Evolutionary conservation across 352 stramenopile genomes (phyloP).

Genomic region (Pythium plurisporium): DNA sequence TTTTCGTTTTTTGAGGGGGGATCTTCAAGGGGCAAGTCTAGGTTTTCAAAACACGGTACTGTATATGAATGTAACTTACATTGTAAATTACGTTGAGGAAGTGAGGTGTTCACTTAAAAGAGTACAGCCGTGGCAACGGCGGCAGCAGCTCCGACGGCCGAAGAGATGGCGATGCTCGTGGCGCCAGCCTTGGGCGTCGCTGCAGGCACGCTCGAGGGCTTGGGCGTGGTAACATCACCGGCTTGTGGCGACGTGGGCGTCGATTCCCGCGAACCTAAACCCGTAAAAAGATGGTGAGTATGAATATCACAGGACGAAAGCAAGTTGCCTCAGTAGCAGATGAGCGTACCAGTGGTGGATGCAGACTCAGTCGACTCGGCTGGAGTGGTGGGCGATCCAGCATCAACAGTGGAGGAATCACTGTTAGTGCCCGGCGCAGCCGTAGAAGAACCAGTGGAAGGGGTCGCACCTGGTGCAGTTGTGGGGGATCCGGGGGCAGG

Average conservation of each 20-base stretch:
- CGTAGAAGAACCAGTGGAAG: not conserved
- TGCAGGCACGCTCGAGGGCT: not conserved
- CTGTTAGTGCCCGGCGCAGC: slow-evolving; percentile 3
- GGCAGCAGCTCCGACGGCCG: not conserved
- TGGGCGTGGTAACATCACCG: not conserved
- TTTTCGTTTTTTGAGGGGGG: not conserved
- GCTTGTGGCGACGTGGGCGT: not conserved
- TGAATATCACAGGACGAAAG: too few relatives aligned
- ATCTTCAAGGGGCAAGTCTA: too few relatives aligned
- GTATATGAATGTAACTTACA: slow-evolving; percentile 6
- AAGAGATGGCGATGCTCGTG: not conserved
- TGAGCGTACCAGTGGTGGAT: slow-evolving; percentile 2
- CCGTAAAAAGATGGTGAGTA: not conserved
- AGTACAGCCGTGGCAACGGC: not conserved
- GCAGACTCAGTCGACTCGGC: not conserved
- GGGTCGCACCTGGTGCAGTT: slow-evolving; percentile 4
- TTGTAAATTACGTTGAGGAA: slow-evolving; percentile 3
- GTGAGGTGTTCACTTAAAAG: slow-evolving; percentile 11
- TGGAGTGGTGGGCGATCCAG: not conserved
- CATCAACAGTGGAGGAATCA: not conserved
- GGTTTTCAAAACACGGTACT: slow-evolving; percentile 1
- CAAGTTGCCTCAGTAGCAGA: too few relatives aligned
- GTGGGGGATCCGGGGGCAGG: not conserved
- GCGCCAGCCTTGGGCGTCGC: slow-evolving; percentile 5
- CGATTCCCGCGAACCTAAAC: not conserved